phyloP scores from a whole-genome alignment of 2,329 filamentous ascomycete species.

The Metarhizium album region DNA sequence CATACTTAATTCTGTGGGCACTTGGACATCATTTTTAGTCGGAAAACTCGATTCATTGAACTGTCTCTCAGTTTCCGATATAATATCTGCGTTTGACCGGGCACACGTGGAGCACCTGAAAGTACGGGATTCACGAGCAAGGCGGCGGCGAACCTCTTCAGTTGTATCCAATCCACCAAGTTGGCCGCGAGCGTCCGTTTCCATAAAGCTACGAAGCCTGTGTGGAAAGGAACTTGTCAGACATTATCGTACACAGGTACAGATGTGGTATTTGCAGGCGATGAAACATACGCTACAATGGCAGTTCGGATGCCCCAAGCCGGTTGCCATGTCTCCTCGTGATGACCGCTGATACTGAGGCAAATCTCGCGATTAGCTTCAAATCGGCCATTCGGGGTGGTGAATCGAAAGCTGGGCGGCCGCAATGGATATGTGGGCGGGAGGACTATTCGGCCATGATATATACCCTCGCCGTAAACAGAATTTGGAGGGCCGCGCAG shows the following conservation, averaged over 20 bases:
- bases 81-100: slow-evolving; percentile 61
- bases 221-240: not conserved
- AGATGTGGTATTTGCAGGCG: not conserved
- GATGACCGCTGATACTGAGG: slow-evolving; percentile 83
- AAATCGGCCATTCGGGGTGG: slow-evolving; percentile 84
- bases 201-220: slow-evolving; percentile 78
- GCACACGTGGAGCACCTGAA: slow-evolving; percentile 65
- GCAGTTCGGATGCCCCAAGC: slow-evolving; percentile 95
- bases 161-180: slow-evolving; percentile 77
- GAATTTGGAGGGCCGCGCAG: slow-evolving; percentile 79
- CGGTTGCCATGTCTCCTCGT: slow-evolving; percentile 98
- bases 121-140: slow-evolving; percentile 54
- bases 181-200: slow-evolving; percentile 77
- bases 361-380: slow-evolving; percentile 97
- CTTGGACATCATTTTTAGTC: slow-evolving; percentile 30
- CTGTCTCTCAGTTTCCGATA: slow-evolving; percentile 56
- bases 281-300: slow-evolving; percentile 44
- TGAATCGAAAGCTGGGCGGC: slow-evolving; percentile 90
- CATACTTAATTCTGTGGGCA: slow-evolving; percentile 50
- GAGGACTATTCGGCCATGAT: slow-evolving; percentile 90
- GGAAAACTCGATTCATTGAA: slow-evolving; percentile 27
- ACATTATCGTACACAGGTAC: not conserved
- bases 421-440: slow-evolving; percentile 84
- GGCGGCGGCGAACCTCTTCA: slow-evolving; percentile 52
- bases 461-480: slow-evolving; percentile 70